phyloP scores from a whole-genome alignment of 1,139 yeast genomes.

The Scheffersomyces illinoinensis region DNA sequence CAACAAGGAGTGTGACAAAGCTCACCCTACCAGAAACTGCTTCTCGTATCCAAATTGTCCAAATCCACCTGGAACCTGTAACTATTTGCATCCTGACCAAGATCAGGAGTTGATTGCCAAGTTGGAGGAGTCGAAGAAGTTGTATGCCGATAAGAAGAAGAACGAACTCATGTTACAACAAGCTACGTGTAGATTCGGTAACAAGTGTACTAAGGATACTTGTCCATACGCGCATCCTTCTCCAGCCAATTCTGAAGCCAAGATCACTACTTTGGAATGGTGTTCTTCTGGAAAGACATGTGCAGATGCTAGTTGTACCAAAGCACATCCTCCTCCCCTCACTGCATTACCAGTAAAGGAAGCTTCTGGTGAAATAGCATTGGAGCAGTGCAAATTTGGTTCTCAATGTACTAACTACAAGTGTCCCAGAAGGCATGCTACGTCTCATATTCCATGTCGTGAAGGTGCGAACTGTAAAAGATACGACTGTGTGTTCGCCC shows the following conservation, averaged over 20 bases:
- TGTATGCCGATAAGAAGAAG: conserved; percentile 44
- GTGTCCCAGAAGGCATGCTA: conserved; percentile 86
- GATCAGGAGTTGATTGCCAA: conserved; percentile 72
- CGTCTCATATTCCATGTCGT: conserved; percentile 71
- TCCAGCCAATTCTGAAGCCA: conserved; percentile 74
- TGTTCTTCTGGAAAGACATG: conserved; percentile 73
- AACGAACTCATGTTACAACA: conserved; percentile 14
- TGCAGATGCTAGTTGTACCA: conserved; percentile 57
- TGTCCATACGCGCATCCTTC: conserved; percentile 94
- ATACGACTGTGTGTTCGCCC: conserved; percentile 78
- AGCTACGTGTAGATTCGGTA: conserved; percentile 73
- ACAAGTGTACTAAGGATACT: conserved; percentile 68
- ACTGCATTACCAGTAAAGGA: conserved; percentile 31
- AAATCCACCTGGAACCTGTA: conserved; percentile 80
- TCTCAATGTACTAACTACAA: conserved; percentile 69
- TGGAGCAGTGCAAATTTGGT: conserved; percentile 85
- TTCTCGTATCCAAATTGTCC: conserved; percentile 78
- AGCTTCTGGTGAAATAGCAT: conserved; percentile 39
- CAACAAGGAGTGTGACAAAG: conserved; percentile 64
- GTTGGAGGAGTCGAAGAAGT: conserved; percentile 58
- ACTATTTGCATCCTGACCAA: conserved; percentile 79
- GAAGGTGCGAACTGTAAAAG: conserved; percentile 77
- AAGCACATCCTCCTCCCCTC: conserved; percentile 79
- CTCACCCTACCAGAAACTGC: conserved; percentile 81
- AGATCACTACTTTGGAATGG: conserved; percentile 71